These are phyloP conservation scores for Solanum commersonii DNA, from an alignment of 257 asterid species.

Conservation along the genomic window DNA sequence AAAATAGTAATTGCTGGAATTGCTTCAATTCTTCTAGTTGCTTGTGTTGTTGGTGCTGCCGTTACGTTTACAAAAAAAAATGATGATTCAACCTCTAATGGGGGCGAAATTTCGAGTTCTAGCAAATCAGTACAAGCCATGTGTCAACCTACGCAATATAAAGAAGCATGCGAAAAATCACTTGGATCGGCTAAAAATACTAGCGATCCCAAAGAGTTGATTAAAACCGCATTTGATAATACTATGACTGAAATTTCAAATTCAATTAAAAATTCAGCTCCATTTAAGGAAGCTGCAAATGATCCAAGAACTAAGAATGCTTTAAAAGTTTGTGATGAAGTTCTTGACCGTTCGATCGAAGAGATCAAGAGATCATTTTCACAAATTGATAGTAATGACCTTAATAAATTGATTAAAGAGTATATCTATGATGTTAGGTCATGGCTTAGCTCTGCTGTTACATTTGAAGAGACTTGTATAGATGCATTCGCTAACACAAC, in stretches of 20 bases:
- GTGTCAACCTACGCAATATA: conserved; percentile 14
- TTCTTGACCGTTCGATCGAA: conserved; percentile 1
- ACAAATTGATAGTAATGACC: not conserved
- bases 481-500: conserved; percentile 17
- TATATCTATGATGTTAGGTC: conserved; percentile 9
- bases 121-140: not conserved
- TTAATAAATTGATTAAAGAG: not conserved
- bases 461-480: conserved; percentile 17
- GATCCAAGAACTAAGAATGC: conserved; percentile 20
- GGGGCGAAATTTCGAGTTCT: not conserved
- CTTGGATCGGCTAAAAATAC: conserved; percentile 11
- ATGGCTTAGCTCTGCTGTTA: conserved; percentile 18
- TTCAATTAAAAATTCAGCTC: conserved; percentile 3
- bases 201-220: conserved; percentile 9
- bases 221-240: conserved; percentile 1
- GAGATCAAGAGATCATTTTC: conserved; percentile 7
- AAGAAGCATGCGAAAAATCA: conserved; percentile 5
- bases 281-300: conserved; percentile 4
- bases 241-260: not conserved
- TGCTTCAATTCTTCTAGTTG: conserved; percentile 17
- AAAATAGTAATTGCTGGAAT: conserved; percentile 8
- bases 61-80: not conserved
- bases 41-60: conserved; percentile 14
- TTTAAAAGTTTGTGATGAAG: conserved; percentile 9
- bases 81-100: not conserved